A percentile compares a stretch with the other conserved stretches of the same genome.
Evolutionary conservation across 495 filamentous ascomycete species (phyloP).

Genomic region (Cairneyella variabilis): DNA sequence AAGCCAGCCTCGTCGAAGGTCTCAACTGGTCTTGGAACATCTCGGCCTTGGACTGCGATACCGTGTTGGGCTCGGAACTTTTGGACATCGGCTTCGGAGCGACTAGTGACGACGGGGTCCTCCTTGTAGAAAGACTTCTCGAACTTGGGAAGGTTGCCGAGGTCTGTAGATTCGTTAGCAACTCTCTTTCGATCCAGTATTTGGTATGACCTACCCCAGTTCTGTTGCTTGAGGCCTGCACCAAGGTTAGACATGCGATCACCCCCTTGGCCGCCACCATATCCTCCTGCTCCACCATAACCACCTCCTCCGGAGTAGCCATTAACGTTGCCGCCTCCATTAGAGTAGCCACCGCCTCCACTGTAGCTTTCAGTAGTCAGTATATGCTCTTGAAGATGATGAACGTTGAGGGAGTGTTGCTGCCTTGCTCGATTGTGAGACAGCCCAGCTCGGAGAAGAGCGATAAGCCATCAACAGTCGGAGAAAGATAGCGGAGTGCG

Average conservation of each 20-base stretch:
- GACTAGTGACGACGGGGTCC: slow-evolving; percentile 68
- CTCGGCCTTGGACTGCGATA: slow-evolving; percentile 71
- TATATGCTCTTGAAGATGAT: not conserved
- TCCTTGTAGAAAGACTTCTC: slow-evolving; percentile 99
- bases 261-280: slow-evolving; percentile 60
- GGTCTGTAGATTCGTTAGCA: slow-evolving; percentile 50
- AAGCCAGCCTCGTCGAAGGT: slow-evolving; percentile 98
- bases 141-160: slow-evolving; percentile 82
- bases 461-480: slow-evolving; percentile 2
- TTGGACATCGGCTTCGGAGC: slow-evolving; percentile 74
- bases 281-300: slow-evolving; percentile 42
- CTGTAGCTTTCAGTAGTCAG: slow-evolving; percentile 8
- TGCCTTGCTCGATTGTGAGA: slow-evolving; percentile 1
- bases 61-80: slow-evolving; percentile 78
- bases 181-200: not conserved
- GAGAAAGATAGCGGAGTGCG: slow-evolving; percentile 11
- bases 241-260: slow-evolving; percentile 95
- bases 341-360: slow-evolving; percentile 6
- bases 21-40: slow-evolving; percentile 89
- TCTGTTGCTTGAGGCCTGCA: slow-evolving; percentile 68
- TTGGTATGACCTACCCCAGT: slow-evolving; percentile 64
- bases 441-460: slow-evolving; percentile 2
- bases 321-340: slow-evolving; percentile 29
- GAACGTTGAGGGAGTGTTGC: slow-evolving; percentile 4
- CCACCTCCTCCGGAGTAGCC: slow-evolving; percentile 19